Percentiles rank a stretch among this genome's conserved stretches.
These are phyloP conservation scores for Seiridium unicorne DNA, from an alignment of 2,329 filamentous ascomycete genomes.

Conservation along the genomic window DNA sequence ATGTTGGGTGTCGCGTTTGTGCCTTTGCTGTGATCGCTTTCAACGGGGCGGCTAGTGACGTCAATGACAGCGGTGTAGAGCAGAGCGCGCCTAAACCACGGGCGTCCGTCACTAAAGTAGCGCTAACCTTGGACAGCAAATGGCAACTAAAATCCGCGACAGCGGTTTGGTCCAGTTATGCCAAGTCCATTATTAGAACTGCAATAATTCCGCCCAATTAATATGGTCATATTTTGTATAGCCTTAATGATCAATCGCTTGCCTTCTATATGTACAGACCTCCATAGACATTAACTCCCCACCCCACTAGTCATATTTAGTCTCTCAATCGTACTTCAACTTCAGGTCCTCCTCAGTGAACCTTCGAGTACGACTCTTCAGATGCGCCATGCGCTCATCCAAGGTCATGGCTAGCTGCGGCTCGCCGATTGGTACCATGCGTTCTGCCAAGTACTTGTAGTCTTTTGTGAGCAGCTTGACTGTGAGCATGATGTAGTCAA, in stretches of 20 bases:
- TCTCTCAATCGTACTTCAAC: constrained; percentile 40
- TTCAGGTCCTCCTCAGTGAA: constrained; percentile 66
- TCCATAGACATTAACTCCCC: too few relatives aligned
- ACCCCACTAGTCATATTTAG: too few relatives aligned
- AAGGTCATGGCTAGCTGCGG: constrained; percentile 63
- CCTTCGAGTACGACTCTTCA: constrained; percentile 61
- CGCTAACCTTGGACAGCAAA: too few relatives aligned
- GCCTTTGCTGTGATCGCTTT: not conserved
- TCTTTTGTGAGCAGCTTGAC: constrained; percentile 67
- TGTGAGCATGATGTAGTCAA: constrained; percentile 78
- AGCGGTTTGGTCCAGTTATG: too few relatives aligned
- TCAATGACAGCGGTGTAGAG: constrained; percentile 10
- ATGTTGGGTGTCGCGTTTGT: too few relatives aligned
- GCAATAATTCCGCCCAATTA: constrained; percentile 19
- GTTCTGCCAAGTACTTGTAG: constrained; percentile 66
- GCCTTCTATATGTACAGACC: not conserved
- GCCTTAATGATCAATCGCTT: not conserved
- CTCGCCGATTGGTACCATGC: constrained; percentile 71
- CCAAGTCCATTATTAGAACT: not conserved
- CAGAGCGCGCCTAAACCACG: not conserved
- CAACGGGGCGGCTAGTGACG: constrained; percentile 12
- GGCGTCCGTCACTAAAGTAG: not conserved
- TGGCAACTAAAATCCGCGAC: too few relatives aligned
- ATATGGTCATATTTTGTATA: not conserved
- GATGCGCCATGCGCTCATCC: constrained; percentile 60